Evolutionary conservation across 352 stramenopile species (phyloP), one percentile per base, ranked within the genome.

Genomic region (Pythium grandisporangium): DNA sequence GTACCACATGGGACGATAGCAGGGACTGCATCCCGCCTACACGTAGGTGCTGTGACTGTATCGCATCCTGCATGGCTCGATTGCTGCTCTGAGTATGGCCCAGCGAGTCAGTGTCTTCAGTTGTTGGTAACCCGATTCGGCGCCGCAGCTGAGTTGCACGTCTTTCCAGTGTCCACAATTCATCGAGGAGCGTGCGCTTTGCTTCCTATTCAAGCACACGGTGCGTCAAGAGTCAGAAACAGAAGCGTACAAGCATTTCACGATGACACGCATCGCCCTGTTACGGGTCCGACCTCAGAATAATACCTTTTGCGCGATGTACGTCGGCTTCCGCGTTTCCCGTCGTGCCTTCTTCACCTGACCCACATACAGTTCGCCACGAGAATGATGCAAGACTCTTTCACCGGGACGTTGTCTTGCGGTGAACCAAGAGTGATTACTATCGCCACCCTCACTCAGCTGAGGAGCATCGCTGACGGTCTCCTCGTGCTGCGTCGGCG

Each of bases 131-230:
- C 2, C 48, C 48, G 2, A 46, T 19, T n/a, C 37, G 33, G 21
- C 37, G 6, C 11, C 35, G 24, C 12, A 56, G 20, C 7, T 40
- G 23, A 26, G 45, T 37, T 1, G 26, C 30, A 10, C 29, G 42
- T 7, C 34, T 36, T 21, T 45, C 19, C 14, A 56, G 20, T 17
- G 30, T 19, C 6, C 30, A 26, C 21, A 45, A n/a, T 26, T 56
- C 48, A 2, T 42, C 5, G 14, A 46, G 23, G n/a, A 56, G 41
- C 22, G 20, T 12, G 5, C 41, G 22, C 17, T 50, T 56, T 30
- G 45, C 36, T 37, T 56, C 48, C 42, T 54, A 44, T 10, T 17
- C 26, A 30, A 45, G 26, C 26, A 44, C 11, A 38, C 11, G 19
- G 11, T 16, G 33, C 19, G 11, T 16, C 19, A 20, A 1, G 2